Evolutionary conservation across 2,329 filamentous ascomycete genomes (phyloP).

Genomic region (Neofusicoccum parvum): DNA sequence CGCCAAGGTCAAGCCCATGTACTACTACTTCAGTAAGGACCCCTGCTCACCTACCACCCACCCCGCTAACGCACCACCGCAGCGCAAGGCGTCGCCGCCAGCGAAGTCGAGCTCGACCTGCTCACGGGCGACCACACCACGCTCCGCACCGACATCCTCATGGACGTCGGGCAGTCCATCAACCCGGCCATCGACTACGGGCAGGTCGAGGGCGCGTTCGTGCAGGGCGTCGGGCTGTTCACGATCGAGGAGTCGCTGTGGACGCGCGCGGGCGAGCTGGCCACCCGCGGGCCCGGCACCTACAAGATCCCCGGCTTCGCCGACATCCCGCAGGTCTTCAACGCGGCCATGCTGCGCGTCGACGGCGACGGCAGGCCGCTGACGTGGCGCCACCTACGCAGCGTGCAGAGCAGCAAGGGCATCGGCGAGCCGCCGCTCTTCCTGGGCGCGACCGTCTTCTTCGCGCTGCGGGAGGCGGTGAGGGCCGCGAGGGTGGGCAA

Average conservation of each 20-base stretch:
- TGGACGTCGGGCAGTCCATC: conserved; percentile 85
- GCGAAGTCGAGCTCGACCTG: conserved; percentile 89
- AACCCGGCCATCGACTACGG: conserved; percentile 79
- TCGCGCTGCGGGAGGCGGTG: conserved; percentile 81
- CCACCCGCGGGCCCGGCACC: conserved; percentile 64
- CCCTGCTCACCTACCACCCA: background rate
- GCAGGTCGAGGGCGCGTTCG: conserved; percentile 78
- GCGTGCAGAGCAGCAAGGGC: conserved; percentile 79
- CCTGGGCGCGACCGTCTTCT: conserved; percentile 81
- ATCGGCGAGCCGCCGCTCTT: conserved; percentile 75
- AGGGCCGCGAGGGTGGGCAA: conserved; percentile 66
- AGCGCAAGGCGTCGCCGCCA: conserved; percentile 70
- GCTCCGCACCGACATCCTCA: conserved; percentile 85
- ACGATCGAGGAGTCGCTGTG: conserved; percentile 74
- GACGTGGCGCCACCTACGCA: conserved; percentile 80
- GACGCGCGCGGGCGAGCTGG: conserved; percentile 64
- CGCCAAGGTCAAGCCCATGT: conserved; percentile 64
- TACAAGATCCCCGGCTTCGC: conserved; percentile 90
- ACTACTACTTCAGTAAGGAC: conserved; percentile 84
- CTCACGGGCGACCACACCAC: conserved; percentile 92
- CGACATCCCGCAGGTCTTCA: conserved; percentile 84
- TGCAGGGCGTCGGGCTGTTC: conserved; percentile 78
- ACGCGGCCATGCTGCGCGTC: conserved; percentile 76
- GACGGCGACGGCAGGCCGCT: conserved; percentile 52
- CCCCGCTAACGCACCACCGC: background rate